These are phyloP conservation scores for Kalmanozyma brasiliensis DNA, from an alignment of 1,284 basidiomycete species.

Conservation along the genomic window DNA sequence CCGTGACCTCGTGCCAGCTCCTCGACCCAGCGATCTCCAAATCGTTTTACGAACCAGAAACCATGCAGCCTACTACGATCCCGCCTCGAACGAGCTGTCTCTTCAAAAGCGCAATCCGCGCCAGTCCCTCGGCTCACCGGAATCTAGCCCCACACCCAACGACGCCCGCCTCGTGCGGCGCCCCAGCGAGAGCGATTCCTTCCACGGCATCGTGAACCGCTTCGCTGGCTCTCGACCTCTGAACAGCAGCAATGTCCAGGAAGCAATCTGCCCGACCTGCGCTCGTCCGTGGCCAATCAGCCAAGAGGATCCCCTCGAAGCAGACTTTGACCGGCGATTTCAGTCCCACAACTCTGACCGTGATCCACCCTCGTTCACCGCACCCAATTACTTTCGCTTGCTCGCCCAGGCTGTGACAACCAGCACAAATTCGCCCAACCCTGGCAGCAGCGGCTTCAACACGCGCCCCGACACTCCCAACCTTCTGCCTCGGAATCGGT, in stretches of 20 bases:
- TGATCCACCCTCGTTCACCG: slow-evolving; percentile 27
- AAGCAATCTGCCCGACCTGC: slow-evolving; percentile 41
- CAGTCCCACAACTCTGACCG: slow-evolving; percentile 8
- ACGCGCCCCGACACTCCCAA: slow-evolving; percentile 10
- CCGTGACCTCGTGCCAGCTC: slow-evolving; percentile 48
- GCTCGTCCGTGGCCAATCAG: slow-evolving; percentile 30
- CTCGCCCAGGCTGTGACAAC: slow-evolving; percentile 41
- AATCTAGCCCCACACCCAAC: background rate
- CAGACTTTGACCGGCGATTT: slow-evolving; percentile 5
- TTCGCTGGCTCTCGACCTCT: slow-evolving; percentile 5
- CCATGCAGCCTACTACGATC: slow-evolving; percentile 57
- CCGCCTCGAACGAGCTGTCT: slow-evolving; percentile 40
- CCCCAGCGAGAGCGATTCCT: slow-evolving; percentile 1
- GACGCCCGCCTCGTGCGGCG: slow-evolving; percentile 24
- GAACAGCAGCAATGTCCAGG: background rate
- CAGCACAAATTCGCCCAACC: background rate
- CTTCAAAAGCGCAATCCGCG: slow-evolving; percentile 25
- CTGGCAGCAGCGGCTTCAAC: slow-evolving; percentile 1
- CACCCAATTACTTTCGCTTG: slow-evolving; percentile 60
- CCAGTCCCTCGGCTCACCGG: background rate
- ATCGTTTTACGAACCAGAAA: slow-evolving; percentile 55
- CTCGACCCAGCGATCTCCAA: slow-evolving; percentile 45
- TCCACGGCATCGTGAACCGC: slow-evolving; percentile 16
- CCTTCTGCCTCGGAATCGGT: slow-evolving; percentile 16
- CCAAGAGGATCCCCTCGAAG: background rate